Conservation (phyloP, 2,329 filamentous ascomycete genomes). For the Cladosporium sphaerospermum region DNA sequence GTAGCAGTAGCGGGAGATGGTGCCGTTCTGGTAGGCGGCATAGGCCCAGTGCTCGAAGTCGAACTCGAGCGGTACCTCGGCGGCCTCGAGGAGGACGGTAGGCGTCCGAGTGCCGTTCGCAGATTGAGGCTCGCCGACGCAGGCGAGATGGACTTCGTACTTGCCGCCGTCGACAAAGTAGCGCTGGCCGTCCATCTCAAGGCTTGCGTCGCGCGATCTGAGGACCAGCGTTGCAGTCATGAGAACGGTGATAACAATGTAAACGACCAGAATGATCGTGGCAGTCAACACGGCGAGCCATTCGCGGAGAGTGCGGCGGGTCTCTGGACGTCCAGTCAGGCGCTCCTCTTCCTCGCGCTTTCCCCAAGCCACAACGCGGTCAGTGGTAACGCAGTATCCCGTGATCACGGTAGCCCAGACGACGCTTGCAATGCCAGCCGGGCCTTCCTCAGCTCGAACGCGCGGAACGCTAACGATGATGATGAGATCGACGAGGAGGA, state of each 20-base stretch:
- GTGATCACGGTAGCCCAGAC: constrained; percentile 76
- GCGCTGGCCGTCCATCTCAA: constrained; percentile 65
- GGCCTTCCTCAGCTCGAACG: constrained; percentile 77
- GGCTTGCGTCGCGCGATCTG: constrained; percentile 69
- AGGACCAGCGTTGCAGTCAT: constrained; percentile 75
- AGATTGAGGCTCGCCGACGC: constrained; percentile 62
- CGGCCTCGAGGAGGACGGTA: constrained; percentile 81
- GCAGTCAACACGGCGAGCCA: constrained; percentile 76
- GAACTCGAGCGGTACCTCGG: constrained; percentile 71
- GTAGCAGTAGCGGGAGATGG: constrained; percentile 86
- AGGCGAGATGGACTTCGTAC: constrained; percentile 82
- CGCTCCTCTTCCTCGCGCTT: constrained; percentile 90
- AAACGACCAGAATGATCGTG: constrained; percentile 62
- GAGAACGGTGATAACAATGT: constrained; percentile 63
- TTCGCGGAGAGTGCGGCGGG: constrained; percentile 70
- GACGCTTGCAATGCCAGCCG: constrained; percentile 82
- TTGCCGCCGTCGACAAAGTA: constrained; percentile 78
- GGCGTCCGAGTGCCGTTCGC: constrained; percentile 52
- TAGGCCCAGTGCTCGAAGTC: constrained; percentile 76
- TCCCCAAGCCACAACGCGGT: constrained; percentile 81
- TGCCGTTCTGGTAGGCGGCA: constrained; percentile 67
- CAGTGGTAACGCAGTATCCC: constrained; percentile 70
- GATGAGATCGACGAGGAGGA: constrained; percentile 69
- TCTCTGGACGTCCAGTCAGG: constrained; percentile 82
- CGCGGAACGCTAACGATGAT: constrained; percentile 69